A percentile compares a stretch with the other conserved stretches of the same genome.
Evolutionary conservation across 1,284 basidiomycete genomes (phyloP).

Genomic region (Cutaneotrichosporon sp.): DNA sequence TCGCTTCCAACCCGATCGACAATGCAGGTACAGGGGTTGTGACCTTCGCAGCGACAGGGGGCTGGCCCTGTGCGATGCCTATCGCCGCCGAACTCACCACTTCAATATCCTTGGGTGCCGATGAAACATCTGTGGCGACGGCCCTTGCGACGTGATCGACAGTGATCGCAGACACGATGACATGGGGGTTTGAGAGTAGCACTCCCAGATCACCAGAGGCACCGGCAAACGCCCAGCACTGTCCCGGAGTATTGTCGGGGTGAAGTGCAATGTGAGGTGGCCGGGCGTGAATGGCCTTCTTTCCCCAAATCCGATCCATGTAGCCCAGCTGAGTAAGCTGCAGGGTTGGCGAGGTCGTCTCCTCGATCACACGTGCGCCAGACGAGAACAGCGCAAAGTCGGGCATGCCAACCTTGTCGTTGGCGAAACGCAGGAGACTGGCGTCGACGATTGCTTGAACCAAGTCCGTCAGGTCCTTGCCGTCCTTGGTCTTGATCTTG

Average conservation of each 20-base stretch:
- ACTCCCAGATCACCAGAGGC: conserved; percentile 74
- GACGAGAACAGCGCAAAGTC: conserved; percentile 83
- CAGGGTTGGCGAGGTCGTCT: conserved; percentile 70
- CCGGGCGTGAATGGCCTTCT: conserved; percentile 60
- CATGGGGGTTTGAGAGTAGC: conserved; percentile 60
- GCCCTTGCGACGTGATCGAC: conserved; percentile 82
- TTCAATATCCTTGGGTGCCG: conserved; percentile 79
- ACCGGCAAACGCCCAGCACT: conserved; percentile 90
- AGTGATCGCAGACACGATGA: conserved; percentile 68
- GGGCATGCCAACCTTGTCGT: conserved; percentile 70
- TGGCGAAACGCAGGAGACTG: conserved; percentile 59
- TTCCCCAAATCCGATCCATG: conserved; percentile 23
- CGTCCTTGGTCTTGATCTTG: conserved; percentile 68
- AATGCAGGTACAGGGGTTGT: too few relatives aligned
- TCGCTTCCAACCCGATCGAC: background rate
- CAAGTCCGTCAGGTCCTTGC: conserved; percentile 66
- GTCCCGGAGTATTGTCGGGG: conserved; percentile 57
- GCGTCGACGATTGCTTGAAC: conserved; percentile 68
- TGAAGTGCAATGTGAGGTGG: conserved; percentile 80
- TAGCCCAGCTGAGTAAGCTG: conserved; percentile 45
- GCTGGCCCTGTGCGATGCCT: too few relatives aligned
- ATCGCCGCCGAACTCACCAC: conserved; percentile 34
- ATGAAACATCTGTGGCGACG: conserved; percentile 68
- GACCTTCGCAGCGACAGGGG: too few relatives aligned
- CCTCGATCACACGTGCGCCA: conserved; percentile 74